Base-by-base conservation (phyloP, 495 filamentous ascomycete genomes). In the Apiosordaria backusii region DNA sequence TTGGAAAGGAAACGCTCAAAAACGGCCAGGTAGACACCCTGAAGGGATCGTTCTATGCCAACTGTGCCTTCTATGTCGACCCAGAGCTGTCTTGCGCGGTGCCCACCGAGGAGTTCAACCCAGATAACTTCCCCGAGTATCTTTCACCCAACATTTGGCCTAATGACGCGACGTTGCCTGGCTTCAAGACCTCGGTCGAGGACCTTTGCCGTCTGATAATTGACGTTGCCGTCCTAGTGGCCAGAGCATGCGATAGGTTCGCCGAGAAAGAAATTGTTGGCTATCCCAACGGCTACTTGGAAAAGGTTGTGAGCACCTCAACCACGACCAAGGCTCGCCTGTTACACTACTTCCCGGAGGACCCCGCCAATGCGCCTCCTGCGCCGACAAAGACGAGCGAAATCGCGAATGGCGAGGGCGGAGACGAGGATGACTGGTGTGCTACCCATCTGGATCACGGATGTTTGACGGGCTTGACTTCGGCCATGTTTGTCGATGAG, bases 1-100 rank as follows among this genome's bases (percentile, higher is more conserved):
- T 88, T 73, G 94, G 93, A 62, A 97, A 96, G 78, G 94, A 97
- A 78, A 95, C 90, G n/a, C 87, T 98, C 59, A 91, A 91, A 68
- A 88, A 90, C 72, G 92, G 93, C 66, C 88, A 89, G 65, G 91
- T 93, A 69, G 95, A 99, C 71, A 97, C 90, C 4, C 84, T 91
- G 13, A 99, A 99, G 80, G 95, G 95, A 62, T 96, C 92, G 19
- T 99, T 90, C 83, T 99, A 98, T 75, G 89, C 93, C 74, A 97
- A 98, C 79, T 97, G 92, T 77, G 91, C 91, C 61, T 97, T 97
- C 82, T 94, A 95, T 75, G 86, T 93, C 60, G 85, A 91, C 67
- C 81, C 86, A 2, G 64, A 71, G 2, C 80, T 92, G 4, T 80
- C 87, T 13, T 85, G 84, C 58, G 87, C 88, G 6, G 83, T 72